Evolutionary conservation across 768 basidiomycete species (phyloP).

Genomic region (Lyophyllum decastes): DNA sequence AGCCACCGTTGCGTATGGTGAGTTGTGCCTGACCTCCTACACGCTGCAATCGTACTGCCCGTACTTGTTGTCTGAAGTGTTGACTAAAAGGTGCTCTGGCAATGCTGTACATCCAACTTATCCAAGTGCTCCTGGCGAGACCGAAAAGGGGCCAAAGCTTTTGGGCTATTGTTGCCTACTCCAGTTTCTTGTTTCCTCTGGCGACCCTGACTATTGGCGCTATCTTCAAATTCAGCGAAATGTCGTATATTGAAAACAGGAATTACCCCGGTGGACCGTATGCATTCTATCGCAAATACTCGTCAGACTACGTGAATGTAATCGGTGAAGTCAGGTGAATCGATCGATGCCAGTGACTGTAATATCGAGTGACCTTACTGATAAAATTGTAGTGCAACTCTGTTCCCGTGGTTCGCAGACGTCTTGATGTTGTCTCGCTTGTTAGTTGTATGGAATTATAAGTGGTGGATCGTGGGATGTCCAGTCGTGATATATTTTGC

Average conservation of each 20-base stretch:
- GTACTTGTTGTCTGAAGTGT: not conserved
- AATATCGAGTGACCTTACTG: not conserved
- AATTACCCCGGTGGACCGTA: slow-evolving; percentile 14
- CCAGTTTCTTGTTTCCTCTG: slow-evolving; percentile 30
- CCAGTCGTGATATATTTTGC: slow-evolving; percentile 32
- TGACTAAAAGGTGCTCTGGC: slow-evolving; percentile 33
- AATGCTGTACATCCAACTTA: slow-evolving; percentile 40
- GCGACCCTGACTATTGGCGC: slow-evolving; percentile 31
- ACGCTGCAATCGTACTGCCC: not conserved
- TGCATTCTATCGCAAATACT: slow-evolving; percentile 14
- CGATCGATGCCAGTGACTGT: slow-evolving; percentile 5
- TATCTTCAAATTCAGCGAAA: slow-evolving; percentile 31
- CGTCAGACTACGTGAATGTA: slow-evolving; percentile 27
- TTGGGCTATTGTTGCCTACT: slow-evolving; percentile 35
- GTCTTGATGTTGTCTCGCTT: slow-evolving; percentile 37
- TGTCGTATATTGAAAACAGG: slow-evolving; percentile 28
- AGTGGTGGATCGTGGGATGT: slow-evolving; percentile 27
- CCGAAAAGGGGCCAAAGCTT: slow-evolving; percentile 35
- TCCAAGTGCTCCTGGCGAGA: slow-evolving; percentile 33
- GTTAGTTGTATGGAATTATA: slow-evolving; percentile 34
- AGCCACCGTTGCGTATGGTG: slow-evolving; percentile 35
- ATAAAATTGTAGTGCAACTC: slow-evolving; percentile 22
- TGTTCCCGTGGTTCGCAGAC: slow-evolving; percentile 38
- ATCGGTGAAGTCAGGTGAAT: slow-evolving; percentile 32
- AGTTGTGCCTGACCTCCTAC: not conserved